Conservation (phyloP, 2,329 filamentous ascomycete genomes). For the Xylariaceae sp. region DNA sequence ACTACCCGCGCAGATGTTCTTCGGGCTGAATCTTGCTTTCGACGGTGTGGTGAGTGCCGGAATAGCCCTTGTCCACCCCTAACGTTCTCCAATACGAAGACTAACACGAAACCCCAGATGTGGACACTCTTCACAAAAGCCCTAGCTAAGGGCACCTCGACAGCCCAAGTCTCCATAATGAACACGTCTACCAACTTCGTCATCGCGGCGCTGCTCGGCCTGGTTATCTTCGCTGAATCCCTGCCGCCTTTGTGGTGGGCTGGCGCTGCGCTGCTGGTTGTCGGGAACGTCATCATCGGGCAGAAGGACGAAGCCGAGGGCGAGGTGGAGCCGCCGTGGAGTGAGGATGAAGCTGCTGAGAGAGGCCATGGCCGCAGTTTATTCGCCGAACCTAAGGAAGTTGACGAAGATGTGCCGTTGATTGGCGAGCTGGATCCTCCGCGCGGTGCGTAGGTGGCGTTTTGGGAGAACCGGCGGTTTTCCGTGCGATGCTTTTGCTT, state of each 20-base stretch:
- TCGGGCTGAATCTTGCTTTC: conserved; percentile 68
- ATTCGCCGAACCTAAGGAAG: conserved; percentile 9
- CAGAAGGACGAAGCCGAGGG: conserved; percentile 43
- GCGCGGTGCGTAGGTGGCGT: conserved; percentile 3
- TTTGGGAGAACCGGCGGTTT: background rate
- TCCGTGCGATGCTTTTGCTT: too few relatives aligned
- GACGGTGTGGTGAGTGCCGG: conserved; percentile 52
- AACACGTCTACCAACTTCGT: conserved; percentile 82
- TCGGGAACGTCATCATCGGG: conserved; percentile 74
- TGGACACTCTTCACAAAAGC: conserved; percentile 79
- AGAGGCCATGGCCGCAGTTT: background rate
- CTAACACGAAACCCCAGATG: conserved; percentile 58
- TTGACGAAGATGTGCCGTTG: conserved; percentile 26
- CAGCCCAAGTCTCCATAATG: conserved; percentile 75
- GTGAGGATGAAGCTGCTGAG: conserved; percentile 2
- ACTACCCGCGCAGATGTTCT: conserved; percentile 56
- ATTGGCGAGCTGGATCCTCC: conserved; percentile 23
- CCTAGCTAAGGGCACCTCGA: conserved; percentile 68
- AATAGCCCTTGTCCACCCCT: too few relatives aligned
- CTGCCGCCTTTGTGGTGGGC: conserved; percentile 73
- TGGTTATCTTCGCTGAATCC: conserved; percentile 65
- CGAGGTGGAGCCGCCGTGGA: background rate
- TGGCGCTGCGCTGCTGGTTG: conserved; percentile 67
- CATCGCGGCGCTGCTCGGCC: conserved; percentile 68
- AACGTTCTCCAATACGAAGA: too few relatives aligned